Evolutionary conservation across 306 rosid species (phyloP).

Genomic region (Prunus davidiana): DNA sequence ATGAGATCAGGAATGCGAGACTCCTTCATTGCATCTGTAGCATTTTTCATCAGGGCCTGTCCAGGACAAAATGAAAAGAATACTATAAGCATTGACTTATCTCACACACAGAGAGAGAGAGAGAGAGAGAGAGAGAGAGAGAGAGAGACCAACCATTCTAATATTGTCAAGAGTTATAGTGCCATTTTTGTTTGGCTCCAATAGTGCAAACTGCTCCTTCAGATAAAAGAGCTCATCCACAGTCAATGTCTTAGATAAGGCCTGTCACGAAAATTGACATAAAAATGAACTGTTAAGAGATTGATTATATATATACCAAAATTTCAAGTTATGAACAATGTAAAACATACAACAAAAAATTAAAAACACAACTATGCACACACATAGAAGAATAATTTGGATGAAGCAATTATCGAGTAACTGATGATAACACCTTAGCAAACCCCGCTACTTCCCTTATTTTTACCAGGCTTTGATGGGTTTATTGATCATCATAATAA

Average conservation of each 20-base stretch:
- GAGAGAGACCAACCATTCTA: slow-evolving; percentile 46
- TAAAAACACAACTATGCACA: neutral
- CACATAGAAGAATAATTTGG: neutral
- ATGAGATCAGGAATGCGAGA: slow-evolving; percentile 78
- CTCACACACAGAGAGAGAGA: slow-evolving; percentile 3
- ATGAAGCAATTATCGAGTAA: neutral
- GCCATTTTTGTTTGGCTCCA: slow-evolving; percentile 87
- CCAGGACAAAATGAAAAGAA: slow-evolving; percentile 22
- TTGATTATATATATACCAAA: neutral
- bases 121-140: slow-evolving; percentile 8
- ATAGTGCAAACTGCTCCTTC: slow-evolving; percentile 75
- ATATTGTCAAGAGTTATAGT: slow-evolving; percentile 71
- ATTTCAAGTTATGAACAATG: neutral
- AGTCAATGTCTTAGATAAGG: slow-evolving; percentile 88
- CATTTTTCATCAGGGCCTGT: slow-evolving; percentile 75
- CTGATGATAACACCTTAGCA: neutral
- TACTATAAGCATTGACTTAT: slow-evolving; percentile 12
- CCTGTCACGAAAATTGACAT: slow-evolving; percentile 47
- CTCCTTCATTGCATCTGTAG: slow-evolving; percentile 96
- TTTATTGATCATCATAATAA: neutral
- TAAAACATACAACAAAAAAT: neutral
- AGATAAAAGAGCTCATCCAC: slow-evolving; percentile 84
- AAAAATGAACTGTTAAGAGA: slow-evolving; percentile 22
- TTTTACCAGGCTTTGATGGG: neutral
- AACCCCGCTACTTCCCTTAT: neutral